Evolutionary conservation across 306 rosid species (phyloP), one percentile per base, ranked within the genome.

Genomic region (Dryas octopetala): DNA sequence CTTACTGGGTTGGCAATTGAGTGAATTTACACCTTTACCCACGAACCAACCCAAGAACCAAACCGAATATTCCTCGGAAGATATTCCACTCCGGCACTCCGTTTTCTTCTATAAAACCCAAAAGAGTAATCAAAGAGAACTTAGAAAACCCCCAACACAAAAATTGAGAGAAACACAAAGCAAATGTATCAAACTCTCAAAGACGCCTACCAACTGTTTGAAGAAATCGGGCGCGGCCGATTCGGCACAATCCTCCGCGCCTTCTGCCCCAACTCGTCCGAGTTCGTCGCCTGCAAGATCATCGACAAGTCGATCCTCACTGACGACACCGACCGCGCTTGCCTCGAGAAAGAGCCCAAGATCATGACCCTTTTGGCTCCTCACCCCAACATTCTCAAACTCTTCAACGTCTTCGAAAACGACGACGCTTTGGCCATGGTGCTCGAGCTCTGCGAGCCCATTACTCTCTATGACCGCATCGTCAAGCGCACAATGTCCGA

Each of bases 201-300:
- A 48, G 76, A 68, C 12, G 72, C 84, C 14, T 93, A 90, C 89
- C 81, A 88, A 74, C 47, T 84, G 44, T 48, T 79, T n/a, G 89
- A 93, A 40, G 97, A 90, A 69, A 83, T 93, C 46, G 98, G 98
- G 6, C 88, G 95, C 2, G 98, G 97, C 5, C 74, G 84, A 4
- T 90, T 93, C 82, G 97, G 91, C 71, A 89, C 82, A 38, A 87
- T 93, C 11, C 76, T 74, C 58, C 91, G 95, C 7, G 92, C 91
- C 57, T 83, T 78, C 61, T 66, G 90, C 75, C 79, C 78, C 0
- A 9, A 15, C 11, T 57, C 85, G 5, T 49, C 75, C 62, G 74
- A 84, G 14, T 74, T 74, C 82, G 76, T 81, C 72, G 97, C 98
- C 74, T 63, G 75, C 80, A 93, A 93, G 78, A 78, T 85, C 83